Evolutionary conservation across 108 stramenopile species (phyloP), one percentile per base, ranked within the genome.

Genomic region (Cafeteria roenbergensis): DNA sequence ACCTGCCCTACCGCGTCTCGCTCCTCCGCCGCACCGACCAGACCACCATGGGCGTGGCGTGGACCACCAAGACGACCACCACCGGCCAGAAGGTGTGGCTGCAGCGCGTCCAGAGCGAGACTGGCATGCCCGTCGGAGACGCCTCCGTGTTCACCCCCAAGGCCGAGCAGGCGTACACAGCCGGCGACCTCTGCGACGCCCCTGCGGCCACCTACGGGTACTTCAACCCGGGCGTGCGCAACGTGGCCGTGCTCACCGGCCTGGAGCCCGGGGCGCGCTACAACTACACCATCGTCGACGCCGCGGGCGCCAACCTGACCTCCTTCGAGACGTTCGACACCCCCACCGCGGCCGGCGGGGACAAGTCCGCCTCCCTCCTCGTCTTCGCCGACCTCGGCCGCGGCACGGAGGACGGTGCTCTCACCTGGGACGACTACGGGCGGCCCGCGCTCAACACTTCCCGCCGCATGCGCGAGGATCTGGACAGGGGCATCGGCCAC

Each of bases 401-500:
- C 8, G 67, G 67, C 25, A 42, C 25, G 24, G 2, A 25, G 8
- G 67, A 68, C 53, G 29, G 6, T 4, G 20, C 55, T 4, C 28
- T 33, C 54, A 68, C 67, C 12, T 68, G 67, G 67, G 3, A 35
- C 31, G 55, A 68, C 25, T 68, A 68, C 54, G 67, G 67, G 6
- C 25, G 53, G n/a, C 55, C 67, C 24, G 55, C 55, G 4, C 8
- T 57, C 9, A 57, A 57, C 56, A 57, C 56, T 12, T 9, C 56
- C 56, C 4, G 14, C 8, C 14, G 14, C 31, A 4, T 57, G 31
- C 22, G 51, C 22, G n/a, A 52, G 22, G 24, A 52, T 52, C 22
- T 52, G 24, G 51, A 52, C n/a, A 52, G n/a, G 22, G 51, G n/a
- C 22, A 52, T 22, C n/a, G 42, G 17, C n/a, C 24, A 26, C 30